Conservation (phyloP, 495 filamentous ascomycete genomes). For the Pyrenula aspistea region DNA sequence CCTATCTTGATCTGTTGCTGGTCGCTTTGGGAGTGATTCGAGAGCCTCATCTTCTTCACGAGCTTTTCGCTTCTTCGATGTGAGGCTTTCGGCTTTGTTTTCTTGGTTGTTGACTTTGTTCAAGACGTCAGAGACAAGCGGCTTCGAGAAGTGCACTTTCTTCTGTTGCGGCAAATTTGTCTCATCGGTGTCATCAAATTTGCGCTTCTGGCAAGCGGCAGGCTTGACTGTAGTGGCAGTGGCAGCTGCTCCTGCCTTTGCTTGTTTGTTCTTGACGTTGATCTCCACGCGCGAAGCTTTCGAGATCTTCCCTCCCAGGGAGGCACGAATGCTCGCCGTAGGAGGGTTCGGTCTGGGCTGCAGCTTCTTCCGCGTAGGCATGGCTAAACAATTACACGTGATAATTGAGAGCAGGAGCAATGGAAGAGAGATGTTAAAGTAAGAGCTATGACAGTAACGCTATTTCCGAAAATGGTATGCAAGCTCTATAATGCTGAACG, state of each 20-base stretch:
- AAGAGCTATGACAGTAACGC: background rate
- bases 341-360: background rate
- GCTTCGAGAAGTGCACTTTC: background rate
- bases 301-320: background rate
- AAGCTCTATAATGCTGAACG: background rate
- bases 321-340: background rate
- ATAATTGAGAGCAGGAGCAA: background rate
- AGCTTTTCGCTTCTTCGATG: background rate
- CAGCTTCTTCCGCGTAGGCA: background rate
- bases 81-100: background rate
- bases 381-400: no score
- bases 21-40: background rate
- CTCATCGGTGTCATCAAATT: background rate
- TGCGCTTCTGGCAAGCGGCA: background rate
- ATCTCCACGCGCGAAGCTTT: background rate
- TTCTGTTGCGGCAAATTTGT: background rate
- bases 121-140: background rate
- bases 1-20: background rate
- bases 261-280: background rate
- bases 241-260: background rate
- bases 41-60: background rate
- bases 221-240: background rate
- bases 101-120: background rate
- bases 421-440: background rate
- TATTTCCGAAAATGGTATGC: background rate